phyloP scores from a whole-genome alignment of 345 rosid species.

The Heritiera littoralis region DNA sequence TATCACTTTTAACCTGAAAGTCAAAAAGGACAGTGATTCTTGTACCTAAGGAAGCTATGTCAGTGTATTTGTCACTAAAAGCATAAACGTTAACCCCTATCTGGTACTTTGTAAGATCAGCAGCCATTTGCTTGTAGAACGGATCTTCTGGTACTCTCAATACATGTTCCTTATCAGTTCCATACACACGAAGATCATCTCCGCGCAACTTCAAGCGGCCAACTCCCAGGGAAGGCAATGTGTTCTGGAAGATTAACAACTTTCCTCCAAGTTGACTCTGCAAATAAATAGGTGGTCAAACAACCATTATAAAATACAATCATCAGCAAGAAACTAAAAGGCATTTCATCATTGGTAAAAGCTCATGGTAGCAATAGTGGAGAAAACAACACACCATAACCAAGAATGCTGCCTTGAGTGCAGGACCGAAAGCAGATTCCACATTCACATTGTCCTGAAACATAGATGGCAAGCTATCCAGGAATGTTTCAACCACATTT shows the following conservation, averaged over 20 bases:
- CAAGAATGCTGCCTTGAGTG: slow-evolving; percentile 92
- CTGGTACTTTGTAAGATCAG: slow-evolving; percentile 96
- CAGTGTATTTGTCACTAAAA: slow-evolving; percentile 87
- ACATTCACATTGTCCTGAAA: slow-evolving; percentile 84
- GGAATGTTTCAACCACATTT: slow-evolving; percentile 83
- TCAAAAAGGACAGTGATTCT: neutral
- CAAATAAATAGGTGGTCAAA: slow-evolving; percentile 7
- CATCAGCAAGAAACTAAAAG: slow-evolving; percentile 17
- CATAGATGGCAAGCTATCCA: slow-evolving; percentile 94
- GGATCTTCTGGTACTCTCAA: slow-evolving; percentile 91
- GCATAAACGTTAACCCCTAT: slow-evolving; percentile 90
- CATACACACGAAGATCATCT: slow-evolving; percentile 91
- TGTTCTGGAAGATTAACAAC: slow-evolving; percentile 83
- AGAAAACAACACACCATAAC: slow-evolving; percentile 72
- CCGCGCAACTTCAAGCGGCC: slow-evolving; percentile 96
- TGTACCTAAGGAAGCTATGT: slow-evolving; percentile 91
- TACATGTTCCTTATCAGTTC: slow-evolving; percentile 86
- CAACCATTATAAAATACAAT: slow-evolving; percentile 16
- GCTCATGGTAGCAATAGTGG: slow-evolving; percentile 19
- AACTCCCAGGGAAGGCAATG: slow-evolving; percentile 92
- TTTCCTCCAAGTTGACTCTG: slow-evolving; percentile 98
- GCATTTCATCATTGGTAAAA: neutral
- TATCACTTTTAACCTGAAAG: neutral
- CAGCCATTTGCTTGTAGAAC: slow-evolving; percentile 98
- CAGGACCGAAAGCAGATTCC: slow-evolving; percentile 99